phyloP scores from a whole-genome alignment of 345 rosid species.

The Raphanus sativus region DNA sequence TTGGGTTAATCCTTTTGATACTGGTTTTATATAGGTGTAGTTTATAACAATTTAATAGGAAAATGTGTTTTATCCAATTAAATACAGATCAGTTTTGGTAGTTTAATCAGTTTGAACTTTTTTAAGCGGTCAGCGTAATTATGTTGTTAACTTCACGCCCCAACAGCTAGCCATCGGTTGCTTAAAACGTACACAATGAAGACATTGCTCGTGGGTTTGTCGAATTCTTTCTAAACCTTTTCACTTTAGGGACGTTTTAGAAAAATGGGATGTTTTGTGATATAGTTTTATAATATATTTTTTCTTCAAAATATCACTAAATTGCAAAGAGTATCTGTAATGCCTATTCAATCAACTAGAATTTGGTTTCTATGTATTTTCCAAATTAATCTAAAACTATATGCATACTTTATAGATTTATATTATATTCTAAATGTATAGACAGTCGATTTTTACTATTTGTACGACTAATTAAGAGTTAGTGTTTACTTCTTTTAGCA shows the following conservation, averaged over 20 bases:
- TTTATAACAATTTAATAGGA: background rate
- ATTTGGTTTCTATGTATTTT: too few relatives aligned
- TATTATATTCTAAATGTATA: background rate
- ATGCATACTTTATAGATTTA: too few relatives aligned
- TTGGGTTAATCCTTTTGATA: background rate
- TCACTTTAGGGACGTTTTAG: too few relatives aligned
- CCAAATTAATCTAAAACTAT: too few relatives aligned
- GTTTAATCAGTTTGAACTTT: background rate
- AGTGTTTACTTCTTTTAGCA: background rate
- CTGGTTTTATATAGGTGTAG: background rate
- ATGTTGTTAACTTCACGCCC: conserved; percentile 38
- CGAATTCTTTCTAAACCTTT: background rate
- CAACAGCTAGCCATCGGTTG: conserved; percentile 31
- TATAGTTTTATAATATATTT: too few relatives aligned
- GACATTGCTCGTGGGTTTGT: conserved; percentile 40
- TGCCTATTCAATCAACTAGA: background rate
- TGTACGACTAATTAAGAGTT: background rate
- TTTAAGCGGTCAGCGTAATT: conserved; percentile 10
- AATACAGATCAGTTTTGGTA: background rate
- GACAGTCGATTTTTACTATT: background rate
- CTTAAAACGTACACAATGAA: conserved; percentile 33
- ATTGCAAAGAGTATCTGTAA: too few relatives aligned
- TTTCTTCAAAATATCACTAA: too few relatives aligned
- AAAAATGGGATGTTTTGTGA: too few relatives aligned
- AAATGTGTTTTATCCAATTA: background rate